A percentile compares a stretch with the other conserved stretches of the same genome.
phyloP scores from a whole-genome alignment of 495 filamentous ascomycete genomes.

The Lindgomyces ingoldianus region DNA sequence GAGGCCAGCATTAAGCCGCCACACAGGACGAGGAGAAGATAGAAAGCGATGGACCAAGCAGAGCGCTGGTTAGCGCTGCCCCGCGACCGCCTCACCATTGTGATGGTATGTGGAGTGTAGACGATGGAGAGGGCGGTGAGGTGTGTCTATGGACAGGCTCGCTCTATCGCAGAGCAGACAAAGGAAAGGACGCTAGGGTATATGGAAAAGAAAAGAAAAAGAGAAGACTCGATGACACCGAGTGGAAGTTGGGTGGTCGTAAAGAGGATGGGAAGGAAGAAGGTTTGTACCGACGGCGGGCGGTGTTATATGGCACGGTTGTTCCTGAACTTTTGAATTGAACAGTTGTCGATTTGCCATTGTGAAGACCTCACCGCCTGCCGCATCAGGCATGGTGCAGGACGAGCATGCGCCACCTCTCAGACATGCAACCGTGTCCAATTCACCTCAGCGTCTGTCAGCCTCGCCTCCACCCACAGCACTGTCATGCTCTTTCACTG shows the following conservation, averaged over 20 bases:
- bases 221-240: neutral
- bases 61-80: slow-evolving; percentile 42
- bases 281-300: neutral
- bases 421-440: slow-evolving; percentile 14
- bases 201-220: slow-evolving; percentile 23
- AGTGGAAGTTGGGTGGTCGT: slow-evolving; percentile 2
- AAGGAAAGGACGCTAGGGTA: slow-evolving; percentile 17
- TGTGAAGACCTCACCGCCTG: slow-evolving; percentile 13
- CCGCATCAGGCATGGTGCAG: slow-evolving; percentile 8
- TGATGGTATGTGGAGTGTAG: slow-evolving; percentile 13
- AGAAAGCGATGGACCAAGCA: slow-evolving; percentile 74
- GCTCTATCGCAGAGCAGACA: slow-evolving; percentile 18
- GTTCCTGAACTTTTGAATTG: slow-evolving; percentile 24
- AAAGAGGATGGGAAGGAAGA: slow-evolving; percentile 7
- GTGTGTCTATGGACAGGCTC: neutral
- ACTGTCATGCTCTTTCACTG: slow-evolving; percentile 11
- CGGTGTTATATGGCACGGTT: slow-evolving; percentile 10
- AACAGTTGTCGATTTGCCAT: slow-evolving; percentile 9
- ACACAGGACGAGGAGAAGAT: slow-evolving; percentile 80
- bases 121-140: slow-evolving; percentile 2
- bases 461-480: neutral
- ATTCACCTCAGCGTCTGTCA: neutral
- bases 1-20: slow-evolving; percentile 73
- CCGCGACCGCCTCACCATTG: slow-evolving; percentile 42
- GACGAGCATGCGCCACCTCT: slow-evolving; percentile 15